A percentile compares a stretch with the other conserved stretches of the same genome.
Evolutionary conservation across 306 rosid genomes (phyloP).

Genomic region (Malus fusca): DNA sequence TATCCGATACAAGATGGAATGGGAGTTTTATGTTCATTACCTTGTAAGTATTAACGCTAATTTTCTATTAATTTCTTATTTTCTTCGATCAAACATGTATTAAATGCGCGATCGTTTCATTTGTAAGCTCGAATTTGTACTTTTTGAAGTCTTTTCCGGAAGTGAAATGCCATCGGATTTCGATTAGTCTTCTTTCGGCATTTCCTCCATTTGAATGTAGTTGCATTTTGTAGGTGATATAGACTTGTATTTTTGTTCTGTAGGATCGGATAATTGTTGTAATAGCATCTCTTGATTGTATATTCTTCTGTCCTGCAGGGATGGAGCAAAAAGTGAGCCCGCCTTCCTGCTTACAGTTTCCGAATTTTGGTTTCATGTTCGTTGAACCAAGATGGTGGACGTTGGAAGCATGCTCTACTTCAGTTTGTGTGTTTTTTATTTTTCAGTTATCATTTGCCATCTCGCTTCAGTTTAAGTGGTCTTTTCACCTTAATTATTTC

Average conservation of each 20-base stretch:
- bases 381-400: background rate
- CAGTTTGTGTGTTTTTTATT: background rate
- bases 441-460: background rate
- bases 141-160: background rate
- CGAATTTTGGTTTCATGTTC: background rate
- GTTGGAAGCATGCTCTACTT: slow-evolving; percentile 5
- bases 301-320: slow-evolving; percentile 50
- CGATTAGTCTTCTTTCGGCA: background rate
- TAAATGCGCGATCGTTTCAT: background rate
- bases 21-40: slow-evolving; percentile 66
- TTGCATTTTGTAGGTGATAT: background rate
- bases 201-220: background rate
- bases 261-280: background rate
- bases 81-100: background rate
- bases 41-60: slow-evolving; percentile 33
- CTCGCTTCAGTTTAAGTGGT: background rate
- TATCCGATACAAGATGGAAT: slow-evolving; percentile 24
- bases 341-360: slow-evolving; percentile 7
- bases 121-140: background rate
- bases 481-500: background rate
- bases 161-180: background rate
- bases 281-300: background rate
- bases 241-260: background rate
- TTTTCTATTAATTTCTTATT: background rate
- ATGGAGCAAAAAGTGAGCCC: slow-evolving; percentile 71